phyloP scores from a whole-genome alignment of 192 early-diverging fungal species.

The Backusella morwellensis region DNA sequence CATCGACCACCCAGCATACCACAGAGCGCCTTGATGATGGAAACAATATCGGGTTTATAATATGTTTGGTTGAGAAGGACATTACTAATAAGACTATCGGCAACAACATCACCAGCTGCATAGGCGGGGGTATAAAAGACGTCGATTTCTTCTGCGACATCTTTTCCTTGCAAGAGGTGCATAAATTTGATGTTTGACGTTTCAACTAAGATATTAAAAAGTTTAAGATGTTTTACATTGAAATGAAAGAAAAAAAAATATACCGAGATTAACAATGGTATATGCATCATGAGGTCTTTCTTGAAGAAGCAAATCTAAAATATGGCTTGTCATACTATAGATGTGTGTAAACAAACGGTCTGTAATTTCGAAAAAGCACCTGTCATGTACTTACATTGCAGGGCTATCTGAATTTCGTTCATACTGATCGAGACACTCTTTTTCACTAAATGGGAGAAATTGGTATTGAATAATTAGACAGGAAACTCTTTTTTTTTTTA shows the following conservation, averaged over 20 bases:
- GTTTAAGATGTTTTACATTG: too few relatives aligned
- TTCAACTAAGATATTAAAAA: conserved; percentile 12
- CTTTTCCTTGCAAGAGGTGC: conserved; percentile 35
- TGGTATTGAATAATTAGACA: not conserved
- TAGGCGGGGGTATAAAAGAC: conserved; percentile 55
- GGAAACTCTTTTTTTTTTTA: not conserved
- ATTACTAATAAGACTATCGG: conserved; percentile 49
- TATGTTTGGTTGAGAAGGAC: conserved; percentile 48
- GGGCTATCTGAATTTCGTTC: conserved; percentile 44
- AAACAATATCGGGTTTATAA: conserved; percentile 53
- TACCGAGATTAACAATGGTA: conserved; percentile 40
- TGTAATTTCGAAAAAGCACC: not conserved
- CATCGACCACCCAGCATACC: conserved; percentile 43
- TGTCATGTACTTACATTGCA: conserved; percentile 20
- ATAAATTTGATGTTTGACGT: conserved; percentile 59
- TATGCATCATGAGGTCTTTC: conserved; percentile 34
- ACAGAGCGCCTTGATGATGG: conserved; percentile 56
- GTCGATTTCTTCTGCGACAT: conserved; percentile 34
- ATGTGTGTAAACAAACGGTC: not conserved
- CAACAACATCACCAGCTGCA: conserved; percentile 61
- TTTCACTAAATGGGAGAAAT: conserved; percentile 9
- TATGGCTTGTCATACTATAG: conserved; percentile 57
- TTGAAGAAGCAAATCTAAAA: conserved; percentile 50
- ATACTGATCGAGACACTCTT: conserved; percentile 36
- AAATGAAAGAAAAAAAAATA: not conserved